Conservation (phyloP, 2,329 filamentous ascomycete species). For the Cladophialophora bantiana region DNA sequence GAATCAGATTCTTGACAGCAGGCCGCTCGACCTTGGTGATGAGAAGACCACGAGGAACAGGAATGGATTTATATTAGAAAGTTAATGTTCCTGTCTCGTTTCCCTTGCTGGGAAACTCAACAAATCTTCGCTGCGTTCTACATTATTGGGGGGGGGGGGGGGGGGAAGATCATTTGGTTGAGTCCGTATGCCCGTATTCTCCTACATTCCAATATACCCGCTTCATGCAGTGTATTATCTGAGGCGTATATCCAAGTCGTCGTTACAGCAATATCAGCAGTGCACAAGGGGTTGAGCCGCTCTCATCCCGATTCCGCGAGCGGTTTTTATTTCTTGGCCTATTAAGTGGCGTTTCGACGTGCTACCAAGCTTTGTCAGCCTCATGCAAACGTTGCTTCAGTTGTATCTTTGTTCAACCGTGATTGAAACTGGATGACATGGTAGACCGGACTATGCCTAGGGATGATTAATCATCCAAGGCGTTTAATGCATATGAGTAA, state of each 20-base stretch:
- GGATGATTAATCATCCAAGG: constrained; percentile 8
- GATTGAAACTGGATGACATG: constrained; percentile 2
- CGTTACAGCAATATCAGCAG: background rate
- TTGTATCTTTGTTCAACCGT: background rate
- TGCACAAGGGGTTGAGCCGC: no score
- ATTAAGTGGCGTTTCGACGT: constrained; percentile 25
- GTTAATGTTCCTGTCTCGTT: background rate
- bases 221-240: background rate
- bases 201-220: background rate
- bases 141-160: no score
- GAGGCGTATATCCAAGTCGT: background rate
- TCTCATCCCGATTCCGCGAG: background rate
- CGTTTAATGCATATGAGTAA: background rate
- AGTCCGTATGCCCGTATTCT: background rate
- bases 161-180: background rate
- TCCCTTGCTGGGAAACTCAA: no score
- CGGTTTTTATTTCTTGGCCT: constrained; percentile 20
- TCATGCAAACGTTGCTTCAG: background rate
- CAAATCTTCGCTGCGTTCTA: background rate
- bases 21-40: background rate
- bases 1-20: background rate
- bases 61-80: background rate
- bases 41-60: background rate
- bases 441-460: background rate
- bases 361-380: constrained; percentile 12